Evolutionary conservation across 441 rosid species (phyloP).

Genomic region (Bruguiera hainesii): DNA sequence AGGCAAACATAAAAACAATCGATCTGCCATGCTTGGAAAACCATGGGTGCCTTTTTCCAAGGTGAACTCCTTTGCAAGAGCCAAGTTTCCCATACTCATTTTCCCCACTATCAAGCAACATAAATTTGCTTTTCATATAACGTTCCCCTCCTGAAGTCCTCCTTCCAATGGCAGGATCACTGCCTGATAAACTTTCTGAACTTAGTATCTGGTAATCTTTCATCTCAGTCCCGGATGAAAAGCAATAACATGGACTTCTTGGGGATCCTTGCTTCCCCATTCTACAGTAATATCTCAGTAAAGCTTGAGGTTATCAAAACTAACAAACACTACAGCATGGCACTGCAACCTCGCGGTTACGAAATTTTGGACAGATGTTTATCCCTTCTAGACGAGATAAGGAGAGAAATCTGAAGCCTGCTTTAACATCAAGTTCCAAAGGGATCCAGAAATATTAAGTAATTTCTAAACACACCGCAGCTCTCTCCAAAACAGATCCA

Average conservation of each 20-base stretch:
- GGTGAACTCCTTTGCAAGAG: slow-evolving; percentile 37
- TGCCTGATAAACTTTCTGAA: slow-evolving; percentile 38
- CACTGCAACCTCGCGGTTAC: slow-evolving; percentile 3
- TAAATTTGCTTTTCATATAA: slow-evolving; percentile 35
- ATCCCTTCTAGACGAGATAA: slow-evolving; percentile 8
- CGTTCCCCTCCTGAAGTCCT: slow-evolving; percentile 45
- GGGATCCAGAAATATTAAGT: not conserved
- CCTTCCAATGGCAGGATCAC: slow-evolving; percentile 57
- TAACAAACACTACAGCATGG: not conserved
- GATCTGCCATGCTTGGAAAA: slow-evolving; percentile 46
- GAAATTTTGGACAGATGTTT: not conserved
- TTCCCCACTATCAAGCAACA: slow-evolving; percentile 43
- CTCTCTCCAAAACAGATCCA: slow-evolving; percentile 29
- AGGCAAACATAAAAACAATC: slow-evolving; percentile 41
- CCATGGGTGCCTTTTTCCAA: slow-evolving; percentile 52
- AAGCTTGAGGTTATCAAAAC: slow-evolving; percentile 12
- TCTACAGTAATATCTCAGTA: slow-evolving; percentile 11
- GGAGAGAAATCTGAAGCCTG: not conserved
- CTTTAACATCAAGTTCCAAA: not conserved
- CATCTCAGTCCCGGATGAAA: slow-evolving; percentile 17
- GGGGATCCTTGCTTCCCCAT: slow-evolving; percentile 58
- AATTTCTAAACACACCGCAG: not conserved
- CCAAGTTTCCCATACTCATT: slow-evolving; percentile 43
- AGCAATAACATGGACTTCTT: slow-evolving; percentile 36
- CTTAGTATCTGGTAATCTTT: slow-evolving; percentile 32